These are phyloP conservation scores for Fusarium sp. DNA, from an alignment of 2,329 filamentous ascomycete genomes.

Conservation along the genomic window DNA sequence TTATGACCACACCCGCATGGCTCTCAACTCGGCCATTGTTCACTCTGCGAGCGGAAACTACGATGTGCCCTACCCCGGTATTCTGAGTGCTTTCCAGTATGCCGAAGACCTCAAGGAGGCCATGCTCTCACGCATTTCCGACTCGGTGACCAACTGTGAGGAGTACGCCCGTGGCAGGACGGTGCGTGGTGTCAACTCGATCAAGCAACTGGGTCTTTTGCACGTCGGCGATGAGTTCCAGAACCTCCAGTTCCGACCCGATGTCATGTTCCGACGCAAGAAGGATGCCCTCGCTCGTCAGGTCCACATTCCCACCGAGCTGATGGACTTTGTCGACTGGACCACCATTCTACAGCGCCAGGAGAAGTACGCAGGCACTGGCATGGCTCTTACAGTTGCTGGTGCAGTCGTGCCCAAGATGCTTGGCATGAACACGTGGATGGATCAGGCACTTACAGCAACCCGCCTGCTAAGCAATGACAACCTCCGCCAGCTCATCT, in stretches of 20 bases:
- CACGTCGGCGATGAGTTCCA: constrained; percentile 91
- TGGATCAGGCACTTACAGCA: constrained; percentile 86
- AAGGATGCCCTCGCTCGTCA: constrained; percentile 85
- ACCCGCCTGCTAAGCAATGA: constrained; percentile 84
- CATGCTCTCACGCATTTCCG: constrained; percentile 89
- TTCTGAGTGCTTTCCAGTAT: constrained; percentile 88
- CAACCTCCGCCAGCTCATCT: constrained; percentile 81
- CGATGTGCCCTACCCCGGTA: constrained; percentile 86
- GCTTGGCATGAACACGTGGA: constrained; percentile 86
- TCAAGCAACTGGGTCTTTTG: constrained; percentile 88
- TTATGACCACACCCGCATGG: constrained; percentile 84
- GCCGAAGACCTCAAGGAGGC: constrained; percentile 93
- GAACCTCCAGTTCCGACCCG: constrained; percentile 87
- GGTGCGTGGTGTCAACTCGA: constrained; percentile 83
- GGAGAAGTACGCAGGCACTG: constrained; percentile 93
- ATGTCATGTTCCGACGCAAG: constrained; percentile 93
- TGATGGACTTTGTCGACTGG: constrained; percentile 95
- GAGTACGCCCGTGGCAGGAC: constrained; percentile 85
- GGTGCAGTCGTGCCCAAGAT: constrained; percentile 86
- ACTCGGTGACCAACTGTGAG: constrained; percentile 83
- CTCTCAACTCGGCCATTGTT: constrained; percentile 79
- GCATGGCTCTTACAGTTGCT: constrained; percentile 92
- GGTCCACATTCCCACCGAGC: constrained; percentile 87
- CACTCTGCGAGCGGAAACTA: constrained; percentile 82
- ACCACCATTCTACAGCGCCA: constrained; percentile 85